A percentile compares a stretch with the other conserved stretches of the same genome.
These are phyloP conservation scores for Solanum tacnaense DNA, from an alignment of 257 asterid species.

Conservation along the genomic window DNA sequence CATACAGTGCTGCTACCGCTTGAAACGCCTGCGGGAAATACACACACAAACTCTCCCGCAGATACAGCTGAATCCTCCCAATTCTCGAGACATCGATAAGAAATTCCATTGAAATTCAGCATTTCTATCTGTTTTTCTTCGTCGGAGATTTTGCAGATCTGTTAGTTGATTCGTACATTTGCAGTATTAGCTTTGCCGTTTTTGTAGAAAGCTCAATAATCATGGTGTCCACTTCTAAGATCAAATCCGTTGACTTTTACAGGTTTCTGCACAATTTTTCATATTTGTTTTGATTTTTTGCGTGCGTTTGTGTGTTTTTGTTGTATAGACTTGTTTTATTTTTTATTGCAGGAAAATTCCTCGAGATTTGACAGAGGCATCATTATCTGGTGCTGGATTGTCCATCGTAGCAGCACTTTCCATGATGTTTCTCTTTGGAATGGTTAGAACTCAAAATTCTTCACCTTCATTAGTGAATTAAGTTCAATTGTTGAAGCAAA, in stretches of 20 bases:
- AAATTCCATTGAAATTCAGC: background rate
- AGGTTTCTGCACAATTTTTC: conserved; percentile 12
- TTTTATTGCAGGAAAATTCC: conserved; percentile 72
- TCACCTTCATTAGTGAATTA: background rate
- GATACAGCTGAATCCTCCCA: background rate
- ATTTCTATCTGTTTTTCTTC: background rate
- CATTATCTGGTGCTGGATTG: conserved; percentile 88
- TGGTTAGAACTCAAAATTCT: conserved; percentile 45
- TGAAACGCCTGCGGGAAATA: background rate
- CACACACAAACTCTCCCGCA: background rate
- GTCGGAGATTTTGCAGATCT: conserved; percentile 11
- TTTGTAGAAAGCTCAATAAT: background rate
- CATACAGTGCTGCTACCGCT: background rate
- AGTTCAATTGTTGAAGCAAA: background rate
- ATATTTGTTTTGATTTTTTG: background rate
- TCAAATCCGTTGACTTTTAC: conserved; percentile 65
- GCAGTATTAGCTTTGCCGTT: background rate
- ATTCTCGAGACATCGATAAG: background rate
- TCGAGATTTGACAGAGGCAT: conserved; percentile 86
- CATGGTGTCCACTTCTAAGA: conserved; percentile 41
- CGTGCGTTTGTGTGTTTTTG: background rate
- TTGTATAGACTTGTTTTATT: background rate
- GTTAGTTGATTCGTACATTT: background rate
- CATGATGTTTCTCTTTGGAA: conserved; percentile 85
- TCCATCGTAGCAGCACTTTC: conserved; percentile 73